Base-by-base conservation (phyloP, 306 rosid species). In the Crataegus laevigata region DNA sequence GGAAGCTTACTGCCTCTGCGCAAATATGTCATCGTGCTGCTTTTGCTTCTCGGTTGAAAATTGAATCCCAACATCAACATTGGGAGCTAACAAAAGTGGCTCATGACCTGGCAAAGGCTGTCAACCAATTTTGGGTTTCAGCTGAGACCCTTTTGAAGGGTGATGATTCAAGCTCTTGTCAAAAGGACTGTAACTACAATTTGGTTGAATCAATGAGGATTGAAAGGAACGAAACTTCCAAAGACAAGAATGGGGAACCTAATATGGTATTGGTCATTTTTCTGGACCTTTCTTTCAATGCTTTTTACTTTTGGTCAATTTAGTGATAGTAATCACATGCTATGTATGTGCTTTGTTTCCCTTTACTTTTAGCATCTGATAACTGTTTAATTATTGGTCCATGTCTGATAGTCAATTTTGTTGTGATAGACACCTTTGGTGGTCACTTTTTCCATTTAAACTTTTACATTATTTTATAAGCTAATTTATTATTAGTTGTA, bases 1-100 rank as follows among this genome's bases (percentile, higher is more conserved):
- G 99, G 99, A 96, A 92, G 97, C 73, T 84, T 77, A 66, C 93
- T 75, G 96, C 97, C 68, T 96, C 98, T 76, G 90, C 93, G 65
- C 97, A 96, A 75, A 70, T 91, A 78, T 82, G 94, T 79, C 86
- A 77, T 68, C 94, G 77, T 14, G 94, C 83, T 42, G 92, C 97
- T 80, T 78, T 82, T 79, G 51, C 87, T 80, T 89, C 97, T 77
- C 85, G 82, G 82, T 76, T 85, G 87, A 92, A 90, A 89, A 83
- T 62, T 68, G 90, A 90, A 77, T 79, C 85, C 72, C 89, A 83
- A 71, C 83, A 83, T 67, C 81, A 87, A 67, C 80, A 72, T 69
- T 66, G 76, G 82, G 89, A 70, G 81, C 58, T 83, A 68, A 92
- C 89, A 84, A 84, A 77, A 83, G 82, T 92, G 79, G 88, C 94